Evolutionary conservation across 1,284 basidiomycete species (phyloP), one percentile per base, ranked within the genome.

Genomic region (Caloboletus inedulis): DNA sequence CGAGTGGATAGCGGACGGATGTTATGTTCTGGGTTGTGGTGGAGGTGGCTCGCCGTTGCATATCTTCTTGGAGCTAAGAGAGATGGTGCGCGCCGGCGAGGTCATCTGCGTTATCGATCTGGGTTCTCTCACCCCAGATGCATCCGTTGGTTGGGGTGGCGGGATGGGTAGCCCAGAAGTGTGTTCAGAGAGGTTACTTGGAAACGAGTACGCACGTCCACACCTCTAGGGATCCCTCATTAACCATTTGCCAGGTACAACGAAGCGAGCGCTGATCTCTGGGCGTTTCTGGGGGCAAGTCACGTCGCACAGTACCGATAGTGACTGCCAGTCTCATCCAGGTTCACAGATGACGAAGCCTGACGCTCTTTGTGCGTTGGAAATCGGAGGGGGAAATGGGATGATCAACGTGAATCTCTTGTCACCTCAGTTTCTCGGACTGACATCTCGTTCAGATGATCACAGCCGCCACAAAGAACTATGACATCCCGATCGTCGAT

Each of bases 311-410:
- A 18, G 12, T 1, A 21, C 37, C 3, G 29, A 44, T 55, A 40
- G 31, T 7, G 33, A 31, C 52, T n/a, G 30, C n/a, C n/a, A 3
- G n/a, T 35, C 55, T 57, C 42, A 69, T 34, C 16, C 33, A n/a
- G 9, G 10, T 39, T 21, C 14, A 37, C 49, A 63, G 60, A 72
- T 74, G 41, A 62, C 69, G 36, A 71, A 74, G 42, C 68, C 73
- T 3, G 70, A 68, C 4, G 75, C 69, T 14, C 67, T 75, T 13
- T 65, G 64, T 21, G 73, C 62, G 13, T 31, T 73, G 19, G 79
- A 82, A 62, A 81, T 84, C 42, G 81, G 82, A 14, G 82, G 81
- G 10, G 76, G 75, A 14, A 84, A 84, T 58, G 81, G 82, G 31
- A 73, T 83, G 58, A 70, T 68, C 72, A 81, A 65, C 71, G 77